Conservation (phyloP, 2,329 filamentous ascomycete species). For the Talaromyces albobiverticillius region DNA sequence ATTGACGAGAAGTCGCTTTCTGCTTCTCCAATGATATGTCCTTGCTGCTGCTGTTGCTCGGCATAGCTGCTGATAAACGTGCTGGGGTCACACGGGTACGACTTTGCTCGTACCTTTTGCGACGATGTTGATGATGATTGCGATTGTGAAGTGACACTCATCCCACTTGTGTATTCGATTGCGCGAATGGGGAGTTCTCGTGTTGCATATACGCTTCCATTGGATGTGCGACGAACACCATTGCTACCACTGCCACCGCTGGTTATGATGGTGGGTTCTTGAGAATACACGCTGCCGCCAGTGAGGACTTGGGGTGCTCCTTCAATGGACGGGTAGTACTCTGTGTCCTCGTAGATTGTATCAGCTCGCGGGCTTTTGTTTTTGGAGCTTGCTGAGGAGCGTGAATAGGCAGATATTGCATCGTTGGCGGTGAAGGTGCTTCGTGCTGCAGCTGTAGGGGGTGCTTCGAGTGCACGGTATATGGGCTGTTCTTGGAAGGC, state of each 20-base stretch:
- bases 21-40: slow-evolving; percentile 18
- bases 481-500: slow-evolving; percentile 20
- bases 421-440: slow-evolving; percentile 27
- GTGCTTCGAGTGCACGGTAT: slow-evolving; percentile 32
- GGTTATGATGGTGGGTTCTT: slow-evolving; percentile 18
- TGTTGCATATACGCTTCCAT: slow-evolving; percentile 35
- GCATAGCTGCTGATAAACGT: slow-evolving; percentile 43
- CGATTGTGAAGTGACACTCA: neutral
- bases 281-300: slow-evolving; percentile 22
- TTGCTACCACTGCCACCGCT: slow-evolving; percentile 4
- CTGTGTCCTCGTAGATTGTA: slow-evolving; percentile 40
- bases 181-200: slow-evolving; percentile 36
- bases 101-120: slow-evolving; percentile 23
- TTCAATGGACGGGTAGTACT: slow-evolving; percentile 23
- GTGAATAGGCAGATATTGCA: slow-evolving; percentile 29
- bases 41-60: slow-evolving; percentile 20
- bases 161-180: slow-evolving; percentile 33
- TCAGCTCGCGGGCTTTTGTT: slow-evolving; percentile 41
- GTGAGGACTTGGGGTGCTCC: neutral
- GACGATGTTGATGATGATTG: neutral
- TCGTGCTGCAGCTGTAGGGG: slow-evolving; percentile 19
- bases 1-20: slow-evolving; percentile 33
- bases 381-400: slow-evolving; percentile 33
- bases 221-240: slow-evolving; percentile 32
- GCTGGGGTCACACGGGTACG: slow-evolving; percentile 31